Conservation (phyloP, 495 filamentous ascomycete genomes). For the Hypoxylon crocopeplum region DNA sequence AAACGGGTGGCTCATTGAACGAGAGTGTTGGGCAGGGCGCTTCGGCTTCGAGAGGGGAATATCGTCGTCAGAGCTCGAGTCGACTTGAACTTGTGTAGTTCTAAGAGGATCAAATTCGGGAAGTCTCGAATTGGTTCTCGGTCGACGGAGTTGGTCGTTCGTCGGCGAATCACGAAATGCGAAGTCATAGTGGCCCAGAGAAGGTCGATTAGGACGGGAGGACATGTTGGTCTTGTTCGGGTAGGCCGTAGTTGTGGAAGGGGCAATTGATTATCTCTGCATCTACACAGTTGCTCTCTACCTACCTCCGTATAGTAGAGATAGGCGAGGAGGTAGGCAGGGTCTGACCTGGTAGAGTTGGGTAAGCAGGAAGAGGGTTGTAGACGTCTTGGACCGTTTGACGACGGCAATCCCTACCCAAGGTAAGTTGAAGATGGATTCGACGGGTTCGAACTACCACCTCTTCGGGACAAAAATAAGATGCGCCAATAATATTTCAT, state of each 20-base stretch:
- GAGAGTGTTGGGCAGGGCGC: slow-evolving; percentile 58
- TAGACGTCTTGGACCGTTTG: slow-evolving; percentile 6
- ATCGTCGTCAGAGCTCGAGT: slow-evolving; percentile 54
- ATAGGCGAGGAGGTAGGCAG: slow-evolving; percentile 12
- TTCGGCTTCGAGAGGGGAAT: slow-evolving; percentile 43
- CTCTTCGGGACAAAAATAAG: too few species aligned
- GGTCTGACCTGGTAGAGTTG: not conserved
- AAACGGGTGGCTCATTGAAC: slow-evolving; percentile 80
- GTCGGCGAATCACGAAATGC: slow-evolving; percentile 28
- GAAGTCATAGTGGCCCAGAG: slow-evolving; percentile 40
- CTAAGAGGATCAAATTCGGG: slow-evolving; percentile 23
- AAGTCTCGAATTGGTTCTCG: slow-evolving; percentile 38
- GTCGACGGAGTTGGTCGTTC: slow-evolving; percentile 27
- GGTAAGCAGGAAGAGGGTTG: slow-evolving; percentile 16
- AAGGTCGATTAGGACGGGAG: slow-evolving; percentile 37
- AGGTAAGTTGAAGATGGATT: too few species aligned
- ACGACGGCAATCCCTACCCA: slow-evolving; percentile 12
- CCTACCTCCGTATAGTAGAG: not conserved
- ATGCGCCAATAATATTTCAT: too few species aligned
- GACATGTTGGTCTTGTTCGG: slow-evolving; percentile 24
- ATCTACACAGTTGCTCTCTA: slow-evolving; percentile 13
- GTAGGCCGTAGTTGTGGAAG: slow-evolving; percentile 5
- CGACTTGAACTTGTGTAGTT: slow-evolving; percentile 30
- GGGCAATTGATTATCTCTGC: slow-evolving; percentile 16
- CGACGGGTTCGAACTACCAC: too few species aligned